Evolutionary conservation across 345 rosid species (phyloP).

Genomic region (Abelmoschus esculentus): DNA sequence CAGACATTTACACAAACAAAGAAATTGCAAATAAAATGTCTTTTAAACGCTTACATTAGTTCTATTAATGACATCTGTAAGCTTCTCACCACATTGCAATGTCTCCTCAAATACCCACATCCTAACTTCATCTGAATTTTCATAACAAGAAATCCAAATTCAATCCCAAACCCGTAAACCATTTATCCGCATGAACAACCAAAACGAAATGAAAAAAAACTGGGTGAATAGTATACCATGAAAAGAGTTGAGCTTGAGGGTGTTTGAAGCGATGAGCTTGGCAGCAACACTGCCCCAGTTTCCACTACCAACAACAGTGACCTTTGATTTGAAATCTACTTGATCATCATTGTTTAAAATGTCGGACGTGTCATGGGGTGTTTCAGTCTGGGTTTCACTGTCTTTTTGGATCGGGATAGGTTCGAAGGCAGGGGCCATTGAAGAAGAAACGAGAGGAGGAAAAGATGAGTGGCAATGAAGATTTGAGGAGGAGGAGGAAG

Average conservation of each 20-base stretch:
- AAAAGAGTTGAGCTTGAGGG: slow-evolving; percentile 62
- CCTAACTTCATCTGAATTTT: slow-evolving; percentile 82
- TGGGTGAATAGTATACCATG: slow-evolving; percentile 40
- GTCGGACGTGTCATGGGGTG: too few species aligned
- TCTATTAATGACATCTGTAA: background rate
- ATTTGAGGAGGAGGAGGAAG: too few species aligned
- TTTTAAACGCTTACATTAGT: background rate
- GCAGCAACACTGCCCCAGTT: slow-evolving; percentile 99
- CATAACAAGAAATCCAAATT: background rate
- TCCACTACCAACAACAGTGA: slow-evolving; percentile 91
- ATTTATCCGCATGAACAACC: background rate
- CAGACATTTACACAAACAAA: background rate
- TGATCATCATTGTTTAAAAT: too few species aligned
- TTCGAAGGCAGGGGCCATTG: too few species aligned
- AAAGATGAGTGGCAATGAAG: too few species aligned
- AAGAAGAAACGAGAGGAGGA: too few species aligned
- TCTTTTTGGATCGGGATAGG: too few species aligned
- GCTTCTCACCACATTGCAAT: slow-evolving; percentile 70
- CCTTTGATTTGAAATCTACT: slow-evolving; percentile 32
- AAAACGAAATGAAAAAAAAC: background rate
- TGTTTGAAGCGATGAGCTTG: slow-evolving; percentile 87
- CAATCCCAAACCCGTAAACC: background rate
- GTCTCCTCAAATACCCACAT: slow-evolving; percentile 98
- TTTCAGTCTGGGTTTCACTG: too few species aligned
- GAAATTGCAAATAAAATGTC: background rate